A percentile compares a stretch with the other conserved stretches of the same genome.
phyloP scores from a whole-genome alignment of 2,329 filamentous ascomycete genomes.

The Penicillium sp. region DNA sequence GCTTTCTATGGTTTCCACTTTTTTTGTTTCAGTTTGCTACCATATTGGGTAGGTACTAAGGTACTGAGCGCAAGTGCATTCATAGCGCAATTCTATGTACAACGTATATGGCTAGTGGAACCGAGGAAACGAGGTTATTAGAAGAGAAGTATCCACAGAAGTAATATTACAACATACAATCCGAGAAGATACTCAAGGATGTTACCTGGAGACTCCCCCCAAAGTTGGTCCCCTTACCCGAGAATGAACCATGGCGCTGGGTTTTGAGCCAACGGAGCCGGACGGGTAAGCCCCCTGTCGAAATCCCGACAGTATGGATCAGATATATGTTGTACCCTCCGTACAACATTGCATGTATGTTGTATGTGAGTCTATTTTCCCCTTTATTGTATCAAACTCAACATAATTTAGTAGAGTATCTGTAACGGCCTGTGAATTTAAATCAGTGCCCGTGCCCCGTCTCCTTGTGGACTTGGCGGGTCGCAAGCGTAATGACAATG shows the following conservation, averaged over 20 bases:
- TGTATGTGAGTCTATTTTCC: neutral
- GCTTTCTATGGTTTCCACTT: no score
- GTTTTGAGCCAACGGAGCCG: conserved; percentile 25
- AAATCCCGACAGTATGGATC: conserved; percentile 31
- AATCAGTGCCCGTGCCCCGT: neutral
- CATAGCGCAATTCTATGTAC: neutral
- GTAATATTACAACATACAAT: neutral
- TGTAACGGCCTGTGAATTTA: neutral
- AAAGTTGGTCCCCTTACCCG: conserved; percentile 23
- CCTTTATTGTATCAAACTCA: neutral
- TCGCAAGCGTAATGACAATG: neutral
- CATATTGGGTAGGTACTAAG: neutral
- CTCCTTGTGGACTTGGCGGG: neutral
- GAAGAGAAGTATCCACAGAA: neutral
- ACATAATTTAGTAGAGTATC: neutral
- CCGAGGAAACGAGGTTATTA: neutral
- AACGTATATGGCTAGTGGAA: neutral
- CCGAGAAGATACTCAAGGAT: neutral
- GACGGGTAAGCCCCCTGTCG: conserved; percentile 14
- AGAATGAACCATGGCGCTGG: conserved; percentile 39
- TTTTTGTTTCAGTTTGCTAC: neutral
- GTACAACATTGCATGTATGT: no score
- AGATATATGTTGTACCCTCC: neutral
- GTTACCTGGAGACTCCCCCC: neutral
- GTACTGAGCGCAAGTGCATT: neutral